Base-by-base conservation (phyloP, 148 eudicot genomes). In the Mesembryanthemum crystallinum region DNA sequence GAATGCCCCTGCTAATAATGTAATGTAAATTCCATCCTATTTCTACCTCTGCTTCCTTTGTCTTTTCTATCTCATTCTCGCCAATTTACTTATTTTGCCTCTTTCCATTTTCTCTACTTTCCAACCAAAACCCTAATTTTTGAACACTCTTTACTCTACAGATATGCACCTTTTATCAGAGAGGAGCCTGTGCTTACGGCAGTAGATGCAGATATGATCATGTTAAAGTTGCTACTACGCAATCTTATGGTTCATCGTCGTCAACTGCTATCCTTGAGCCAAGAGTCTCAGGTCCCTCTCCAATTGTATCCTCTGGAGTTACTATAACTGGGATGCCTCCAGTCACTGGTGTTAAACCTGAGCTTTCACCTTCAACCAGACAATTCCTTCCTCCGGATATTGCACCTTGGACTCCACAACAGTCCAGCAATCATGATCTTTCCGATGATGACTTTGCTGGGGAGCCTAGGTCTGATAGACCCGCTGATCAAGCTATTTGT, bases 191-290 rank as follows among this genome's bases (percentile, higher is more conserved):
- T 81, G 81, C 87, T 76, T 95, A 89, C 78, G 99, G 99, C 33
- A 84, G 87, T 66, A 82, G 88, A 62, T 95, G 99, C 79, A 87
- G 99, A 86, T 95, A 95, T 76, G 97, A 95, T 59, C 99, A 95
- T 84, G 88, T 90, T n/a, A 95, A 89, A 78, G 76, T 76, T 71
- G 75, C 87, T 76, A 88, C 79, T 30, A 64, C 73, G 4, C 89
- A 80, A 60, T 69, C 86, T n/a, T 81, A 88, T 58, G 78, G 84
- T 54, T 79, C 92, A 57, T 86, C 90, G 52, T 91, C 97, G n/a
- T 89, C 97, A 23, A 69, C 85, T 57, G 60, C 63, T 78, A 75
- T 79, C 80, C 32, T n/a, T 70, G 89, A 73, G 29, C 81, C 79
- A 35, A 47, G 69, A 21, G 49, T 57, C 69, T 79, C 85, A 33